phyloP scores from a whole-genome alignment of 441 rosid genomes.

The Populus hybrid region DNA sequence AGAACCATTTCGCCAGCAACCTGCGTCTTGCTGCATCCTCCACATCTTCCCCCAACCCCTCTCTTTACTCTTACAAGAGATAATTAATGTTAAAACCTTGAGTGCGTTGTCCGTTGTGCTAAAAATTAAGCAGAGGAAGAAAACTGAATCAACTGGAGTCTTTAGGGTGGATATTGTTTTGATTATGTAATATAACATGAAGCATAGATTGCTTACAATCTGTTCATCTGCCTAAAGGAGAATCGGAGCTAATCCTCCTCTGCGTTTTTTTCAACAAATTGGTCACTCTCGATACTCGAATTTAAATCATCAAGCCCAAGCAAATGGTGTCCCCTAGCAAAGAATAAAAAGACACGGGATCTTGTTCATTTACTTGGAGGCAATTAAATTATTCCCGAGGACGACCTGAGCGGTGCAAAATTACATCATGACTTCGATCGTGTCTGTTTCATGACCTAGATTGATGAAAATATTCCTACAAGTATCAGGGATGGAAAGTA shows the following conservation, averaged over 20 bases:
- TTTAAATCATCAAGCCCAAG: background rate
- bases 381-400: background rate
- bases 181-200: background rate
- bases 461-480: background rate
- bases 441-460: background rate
- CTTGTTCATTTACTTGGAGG: too few species aligned
- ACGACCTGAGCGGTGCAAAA: background rate
- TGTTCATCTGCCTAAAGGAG: background rate
- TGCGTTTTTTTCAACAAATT: background rate
- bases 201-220: background rate
- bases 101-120: background rate
- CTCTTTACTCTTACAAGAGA: constrained; percentile 7
- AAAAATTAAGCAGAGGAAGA: constrained; percentile 10
- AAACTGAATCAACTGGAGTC: background rate
- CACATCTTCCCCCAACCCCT: constrained; percentile 9
- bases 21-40: background rate
- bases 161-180: background rate
- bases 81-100: background rate
- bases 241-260: background rate
- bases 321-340: background rate
- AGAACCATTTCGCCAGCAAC: constrained; percentile 15
- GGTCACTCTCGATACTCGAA: background rate
- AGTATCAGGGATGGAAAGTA: background rate
- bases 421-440: too few species aligned
- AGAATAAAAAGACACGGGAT: background rate